Base-by-base conservation (phyloP, 371 early-diverging fungal genomes). In the Saksenaea vasiformis region DNA sequence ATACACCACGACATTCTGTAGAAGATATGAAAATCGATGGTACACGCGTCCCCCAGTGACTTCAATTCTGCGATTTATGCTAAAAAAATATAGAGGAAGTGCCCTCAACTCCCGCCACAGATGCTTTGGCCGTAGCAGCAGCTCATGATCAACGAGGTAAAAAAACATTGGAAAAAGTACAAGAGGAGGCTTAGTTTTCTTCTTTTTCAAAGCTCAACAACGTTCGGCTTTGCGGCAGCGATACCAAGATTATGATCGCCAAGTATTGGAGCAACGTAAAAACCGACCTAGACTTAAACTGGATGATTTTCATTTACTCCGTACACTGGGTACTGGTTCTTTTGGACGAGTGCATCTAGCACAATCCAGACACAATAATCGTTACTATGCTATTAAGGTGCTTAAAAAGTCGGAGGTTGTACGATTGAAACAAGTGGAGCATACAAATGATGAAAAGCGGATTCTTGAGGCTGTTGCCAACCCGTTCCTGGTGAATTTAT, bases 301-400 rank as follows among this genome's bases (percentile, higher is more conserved):
- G 44, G 75, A 74, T 31, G 90, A 91, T 55, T 91, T 91, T 66
- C 78, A 81, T 36, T 80, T 92, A 57, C 80, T 85, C 55, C 85
- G 91, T 34, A 93, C 93, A 26, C 66, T 99, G 28, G 99, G 99
- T 11, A 97, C 98, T 2, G 99, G 99, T n/a, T 96, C 99, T 1
- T 99, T 99, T 87, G 99, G 99, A 19, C 91, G 98, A 11, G 98
- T 97, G 13, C 96, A 93, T 61, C 69, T 97, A 10, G 91, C 93
- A 1, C 82, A 85, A 59, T 95, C 95, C 58, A 85, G 85, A 56
- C 85, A 91, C 1, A 97, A 95, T 9, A 82, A 88, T 47, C 94
- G 95, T 51, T 83, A 92, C 38, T 98, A 91, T 74, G 98, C 98
- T 4, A 94, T 97, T 68, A 98, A 98, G 72, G 88, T 95, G 8